phyloP scores from a whole-genome alignment of 495 filamentous ascomycete genomes.

The Aspergillus mulundensis region DNA sequence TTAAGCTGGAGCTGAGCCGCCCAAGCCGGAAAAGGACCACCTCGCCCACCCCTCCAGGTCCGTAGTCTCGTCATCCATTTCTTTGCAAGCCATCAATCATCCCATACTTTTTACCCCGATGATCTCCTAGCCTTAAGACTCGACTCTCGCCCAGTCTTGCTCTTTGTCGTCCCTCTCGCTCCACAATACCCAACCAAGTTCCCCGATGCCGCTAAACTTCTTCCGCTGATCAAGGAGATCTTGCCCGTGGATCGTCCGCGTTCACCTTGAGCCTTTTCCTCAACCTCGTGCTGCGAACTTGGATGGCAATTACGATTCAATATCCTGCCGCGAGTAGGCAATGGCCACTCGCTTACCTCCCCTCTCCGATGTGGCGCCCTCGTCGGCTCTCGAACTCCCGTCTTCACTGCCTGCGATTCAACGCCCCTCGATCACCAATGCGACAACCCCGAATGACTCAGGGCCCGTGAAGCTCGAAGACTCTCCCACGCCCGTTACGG shows the following conservation, averaged over 20 bases:
- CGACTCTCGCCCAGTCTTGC: background rate
- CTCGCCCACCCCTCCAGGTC: background rate
- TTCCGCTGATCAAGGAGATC: constrained; percentile 11
- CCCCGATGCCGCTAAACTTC: constrained; percentile 9
- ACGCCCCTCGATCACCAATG: constrained; percentile 7
- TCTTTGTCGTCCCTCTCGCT: background rate
- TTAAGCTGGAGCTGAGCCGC: background rate
- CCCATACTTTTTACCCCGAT: background rate
- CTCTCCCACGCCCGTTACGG: constrained; percentile 28
- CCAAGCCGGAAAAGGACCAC: background rate
- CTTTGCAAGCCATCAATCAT: background rate
- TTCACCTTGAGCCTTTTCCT: background rate
- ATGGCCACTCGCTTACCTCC: constrained; percentile 37
- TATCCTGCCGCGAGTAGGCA: constrained; percentile 32
- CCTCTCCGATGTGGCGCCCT: constrained; percentile 27
- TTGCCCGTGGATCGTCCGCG: constrained; percentile 10
- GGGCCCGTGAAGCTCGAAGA: constrained; percentile 29
- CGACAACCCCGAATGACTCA: constrained; percentile 12
- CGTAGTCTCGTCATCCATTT: constrained; percentile 4
- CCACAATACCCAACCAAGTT: background rate
- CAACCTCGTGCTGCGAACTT: constrained; percentile 12
- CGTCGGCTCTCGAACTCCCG: constrained; percentile 23
- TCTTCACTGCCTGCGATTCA: constrained; percentile 8
- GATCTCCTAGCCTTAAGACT: background rate
- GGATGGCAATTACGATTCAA: constrained; percentile 29